Conservation (phyloP, 352 stramenopile genomes). For the Phytophthora rubi region DNA sequence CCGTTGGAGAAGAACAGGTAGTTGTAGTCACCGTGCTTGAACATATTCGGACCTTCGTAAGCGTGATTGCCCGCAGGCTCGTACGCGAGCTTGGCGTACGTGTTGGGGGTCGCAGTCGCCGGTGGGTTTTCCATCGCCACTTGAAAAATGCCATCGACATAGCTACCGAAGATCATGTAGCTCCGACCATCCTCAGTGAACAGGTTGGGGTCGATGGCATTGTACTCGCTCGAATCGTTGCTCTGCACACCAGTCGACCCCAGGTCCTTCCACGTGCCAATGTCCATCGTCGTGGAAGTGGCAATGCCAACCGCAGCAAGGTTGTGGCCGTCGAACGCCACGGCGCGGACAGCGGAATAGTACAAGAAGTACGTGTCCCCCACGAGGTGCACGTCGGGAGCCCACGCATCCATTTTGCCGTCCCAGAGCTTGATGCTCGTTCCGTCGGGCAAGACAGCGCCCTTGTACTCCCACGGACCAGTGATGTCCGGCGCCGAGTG, state of each 20-base stretch:
- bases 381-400: constrained; percentile 29
- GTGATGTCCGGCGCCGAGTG: constrained; percentile 22
- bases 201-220: constrained; percentile 33
- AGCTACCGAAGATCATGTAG: constrained; percentile 39
- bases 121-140: constrained; percentile 21
- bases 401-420: constrained; percentile 29
- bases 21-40: constrained; percentile 31
- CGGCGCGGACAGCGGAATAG: constrained; percentile 25
- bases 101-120: constrained; percentile 2
- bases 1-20: constrained; percentile 39
- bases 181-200: constrained; percentile 20
- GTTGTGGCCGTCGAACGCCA: constrained; percentile 32
- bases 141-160: constrained; percentile 27
- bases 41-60: constrained; percentile 35
- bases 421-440: constrained; percentile 38
- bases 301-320: constrained; percentile 26
- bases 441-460: constrained; percentile 26
- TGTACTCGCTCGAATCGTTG: constrained; percentile 29
- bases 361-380: constrained; percentile 38
- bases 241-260: constrained; percentile 23
- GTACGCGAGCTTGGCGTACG: constrained; percentile 32
- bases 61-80: constrained; percentile 22
- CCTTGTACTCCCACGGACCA: constrained; percentile 33
- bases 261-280: constrained; percentile 32
- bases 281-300: constrained; percentile 26